A percentile compares a stretch with the other conserved stretches of the same genome.
phyloP scores from a whole-genome alignment of 768 basidiomycete species.

The Multifurca ochricompacta region DNA sequence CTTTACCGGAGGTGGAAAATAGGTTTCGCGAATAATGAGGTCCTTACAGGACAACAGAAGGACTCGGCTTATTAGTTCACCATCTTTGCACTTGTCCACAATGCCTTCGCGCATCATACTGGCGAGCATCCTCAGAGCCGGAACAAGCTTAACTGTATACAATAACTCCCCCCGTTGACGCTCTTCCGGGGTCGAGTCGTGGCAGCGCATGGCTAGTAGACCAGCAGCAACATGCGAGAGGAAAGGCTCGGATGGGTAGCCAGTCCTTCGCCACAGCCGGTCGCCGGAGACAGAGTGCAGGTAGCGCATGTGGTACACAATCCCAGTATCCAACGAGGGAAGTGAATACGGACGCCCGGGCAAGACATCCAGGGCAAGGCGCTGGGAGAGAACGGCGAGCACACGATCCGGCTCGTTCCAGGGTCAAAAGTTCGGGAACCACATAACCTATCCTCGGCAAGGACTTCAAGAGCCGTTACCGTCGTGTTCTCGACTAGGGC shows the following conservation, averaged over 20 bases:
- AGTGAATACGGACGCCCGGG: not conserved
- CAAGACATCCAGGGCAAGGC: not conserved
- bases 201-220: not conserved
- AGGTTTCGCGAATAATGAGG: not conserved
- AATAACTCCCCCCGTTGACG: not conserved
- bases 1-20: not conserved
- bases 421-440: not conserved
- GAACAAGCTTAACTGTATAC: not conserved
- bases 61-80: not conserved
- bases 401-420: not conserved
- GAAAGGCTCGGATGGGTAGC: not conserved
- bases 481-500: not conserved
- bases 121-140: constrained; percentile 1
- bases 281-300: not conserved
- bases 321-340: not conserved
- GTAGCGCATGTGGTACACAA: not conserved
- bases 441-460: not conserved
- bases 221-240: not conserved
- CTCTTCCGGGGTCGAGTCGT: not conserved
- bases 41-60: not conserved
- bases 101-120: not conserved
- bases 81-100: not conserved
- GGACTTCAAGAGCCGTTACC: not conserved
- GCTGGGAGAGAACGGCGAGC: not conserved
- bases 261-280: not conserved